Evolutionary conservation across 2,329 filamentous ascomycete species (phyloP).

Genomic region (Aureobasidium sp.): DNA sequence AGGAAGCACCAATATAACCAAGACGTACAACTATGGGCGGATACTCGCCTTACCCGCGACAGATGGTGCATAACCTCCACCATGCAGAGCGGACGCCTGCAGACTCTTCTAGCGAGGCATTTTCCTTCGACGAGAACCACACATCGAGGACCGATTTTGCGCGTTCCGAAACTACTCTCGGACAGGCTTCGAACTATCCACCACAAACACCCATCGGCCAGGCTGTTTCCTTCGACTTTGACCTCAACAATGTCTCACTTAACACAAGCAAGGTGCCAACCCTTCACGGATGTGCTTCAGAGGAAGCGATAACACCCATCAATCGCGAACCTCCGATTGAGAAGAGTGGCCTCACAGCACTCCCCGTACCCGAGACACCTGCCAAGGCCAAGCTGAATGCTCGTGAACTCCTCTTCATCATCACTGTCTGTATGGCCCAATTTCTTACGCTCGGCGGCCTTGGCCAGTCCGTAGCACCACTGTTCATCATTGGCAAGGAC

Average conservation of each 20-base stretch:
- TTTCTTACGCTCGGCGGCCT: constrained; percentile 15
- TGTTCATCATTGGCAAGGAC: constrained; percentile 38
- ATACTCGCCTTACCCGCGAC: not conserved
- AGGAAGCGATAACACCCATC: not conserved
- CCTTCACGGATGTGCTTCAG: not conserved
- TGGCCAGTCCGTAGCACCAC: constrained; percentile 26
- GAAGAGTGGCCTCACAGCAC: not conserved
- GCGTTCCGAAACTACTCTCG: constrained; percentile 4
- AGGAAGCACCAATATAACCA: not conserved
- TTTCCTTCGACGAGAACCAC: not conserved
- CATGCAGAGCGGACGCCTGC: not conserved
- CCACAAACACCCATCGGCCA: constrained; percentile 9
- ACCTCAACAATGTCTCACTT: not conserved
- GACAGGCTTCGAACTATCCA: not conserved
- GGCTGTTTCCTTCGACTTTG: constrained; percentile 6
- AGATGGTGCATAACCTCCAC: not conserved
- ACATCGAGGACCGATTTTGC: not conserved
- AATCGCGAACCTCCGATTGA: not conserved
- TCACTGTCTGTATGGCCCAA: constrained; percentile 14
- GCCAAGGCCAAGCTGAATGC: not conserved
- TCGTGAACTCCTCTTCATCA: constrained; percentile 13
- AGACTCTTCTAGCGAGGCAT: not conserved
- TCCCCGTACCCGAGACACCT: not conserved
- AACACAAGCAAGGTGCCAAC: not conserved
- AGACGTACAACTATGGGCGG: not conserved